Base-by-base conservation (phyloP, 2,329 filamentous ascomycete species). In the Epichloe amarillans region DNA sequence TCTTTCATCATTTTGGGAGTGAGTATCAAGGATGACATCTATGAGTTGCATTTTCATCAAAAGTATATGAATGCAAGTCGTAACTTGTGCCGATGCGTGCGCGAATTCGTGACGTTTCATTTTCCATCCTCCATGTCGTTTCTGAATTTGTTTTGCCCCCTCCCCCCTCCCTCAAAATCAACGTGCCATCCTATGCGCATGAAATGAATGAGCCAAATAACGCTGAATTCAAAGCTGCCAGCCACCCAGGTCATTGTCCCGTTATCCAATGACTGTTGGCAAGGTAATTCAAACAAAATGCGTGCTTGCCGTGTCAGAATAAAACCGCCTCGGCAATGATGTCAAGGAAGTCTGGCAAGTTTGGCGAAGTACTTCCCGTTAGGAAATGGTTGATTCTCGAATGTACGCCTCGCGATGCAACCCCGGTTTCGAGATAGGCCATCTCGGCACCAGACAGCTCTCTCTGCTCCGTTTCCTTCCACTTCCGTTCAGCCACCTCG, bases 401-500 rank as follows among this genome's bases (percentile, higher is more conserved):
- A 39, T 62, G 52, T 36, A 57, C 42, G 48, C 53, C 41, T 49
- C 50, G 21, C 55, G 59, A 37, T 59, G 64, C 70, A 33, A 74
- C 68, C 44, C 75, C 76, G 30, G 74, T 79, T 59, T 80, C 73
- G 48, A 82, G 69, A 54, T 79, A 78, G 2, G 72, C 72, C 58
- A 72, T 74, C 59, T 82, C 77, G 1, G 72, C 72, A 8, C 70
- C 72, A 19, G 73, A 76, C 17, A 83, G 65, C 52, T 76, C 75
- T 21, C 74, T 67, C 40, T 75, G 76, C 66, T 89, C 83, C 46
- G 75, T 75, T 57, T 79, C 75, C 51, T 76, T 76, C 86, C 86
- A 91, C 60, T 78, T 77, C 43, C 72, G 72, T 69, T 90, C 86
- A 1, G 85, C 86, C 58, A 83, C 79, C 58, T 82, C 78, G 42